Conservation (phyloP, 1,139 yeast genomes). For the Pichia sp. region DNA sequence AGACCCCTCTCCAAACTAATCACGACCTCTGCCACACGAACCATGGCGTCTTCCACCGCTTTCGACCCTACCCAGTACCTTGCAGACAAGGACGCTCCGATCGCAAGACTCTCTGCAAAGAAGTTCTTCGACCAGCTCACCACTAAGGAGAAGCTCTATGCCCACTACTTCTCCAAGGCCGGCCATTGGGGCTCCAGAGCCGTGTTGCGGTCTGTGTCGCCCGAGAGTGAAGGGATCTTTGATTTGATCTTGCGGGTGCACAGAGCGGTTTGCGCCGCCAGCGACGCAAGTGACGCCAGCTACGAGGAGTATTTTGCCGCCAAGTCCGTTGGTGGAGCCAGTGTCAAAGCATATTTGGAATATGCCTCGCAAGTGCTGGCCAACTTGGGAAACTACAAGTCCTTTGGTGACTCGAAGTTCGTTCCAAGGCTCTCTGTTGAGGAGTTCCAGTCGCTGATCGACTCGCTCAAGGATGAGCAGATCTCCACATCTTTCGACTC, state of each 20-base stretch:
- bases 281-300: conserved; percentile 56
- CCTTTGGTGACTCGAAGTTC: conserved; percentile 85
- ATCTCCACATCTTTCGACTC: conserved; percentile 39
- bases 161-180: conserved; percentile 79
- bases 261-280: conserved; percentile 47
- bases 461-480: conserved; percentile 37
- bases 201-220: conserved; percentile 77
- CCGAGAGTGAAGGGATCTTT: conserved; percentile 70
- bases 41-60: conserved; percentile 17
- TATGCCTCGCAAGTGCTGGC: conserved; percentile 76
- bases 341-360: conserved; percentile 55
- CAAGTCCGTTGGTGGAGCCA: conserved; percentile 33
- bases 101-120: conserved; percentile 39
- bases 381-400: conserved; percentile 81
- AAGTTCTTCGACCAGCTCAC: conserved; percentile 47
- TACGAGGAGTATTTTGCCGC: conserved; percentile 37
- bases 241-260: conserved; percentile 64
- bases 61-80: conserved; percentile 23
- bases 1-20: neutral
- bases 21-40: conserved; percentile 1
- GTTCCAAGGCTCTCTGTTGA: conserved; percentile 55
- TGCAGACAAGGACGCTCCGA: conserved; percentile 50
- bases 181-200: conserved; percentile 79
- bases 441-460: conserved; percentile 46
- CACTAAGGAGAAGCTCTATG: conserved; percentile 58